A percentile compares a stretch with the other conserved stretches of the same genome.
Evolutionary conservation across 2,329 filamentous ascomycete species (phyloP).

Genomic region (Epichloe typhina): DNA sequence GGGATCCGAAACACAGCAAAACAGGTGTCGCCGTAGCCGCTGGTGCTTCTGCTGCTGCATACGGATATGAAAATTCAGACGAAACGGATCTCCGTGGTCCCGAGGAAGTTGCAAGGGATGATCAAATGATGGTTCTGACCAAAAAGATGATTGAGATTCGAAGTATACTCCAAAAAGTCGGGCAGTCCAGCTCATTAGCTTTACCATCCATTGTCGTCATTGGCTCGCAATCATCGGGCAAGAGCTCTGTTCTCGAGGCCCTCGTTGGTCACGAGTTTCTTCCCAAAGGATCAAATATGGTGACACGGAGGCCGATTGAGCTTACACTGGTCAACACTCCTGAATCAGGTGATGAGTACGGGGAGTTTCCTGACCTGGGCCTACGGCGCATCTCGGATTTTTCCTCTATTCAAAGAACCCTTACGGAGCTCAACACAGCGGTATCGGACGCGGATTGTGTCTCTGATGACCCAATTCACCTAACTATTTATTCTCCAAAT

Average conservation of each 20-base stretch:
- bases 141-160: slow-evolving; percentile 99
- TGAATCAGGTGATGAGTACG: slow-evolving; percentile 74
- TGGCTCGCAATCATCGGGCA: slow-evolving; percentile 93
- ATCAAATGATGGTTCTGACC: slow-evolving; percentile 98
- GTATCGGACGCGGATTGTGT: slow-evolving; percentile 87
- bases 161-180: slow-evolving; percentile 69
- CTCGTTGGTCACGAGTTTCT: slow-evolving; percentile 97
- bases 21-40: slow-evolving; percentile 48
- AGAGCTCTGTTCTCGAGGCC: slow-evolving; percentile 91
- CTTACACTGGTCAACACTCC: slow-evolving; percentile 93
- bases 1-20: slow-evolving; percentile 46
- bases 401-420: slow-evolving; percentile 75
- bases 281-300: slow-evolving; percentile 98
- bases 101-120: slow-evolving; percentile 65
- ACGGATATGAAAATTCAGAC: slow-evolving; percentile 58
- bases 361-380: slow-evolving; percentile 87
- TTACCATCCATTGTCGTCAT: slow-evolving; percentile 98
- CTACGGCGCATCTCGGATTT: slow-evolving; percentile 88
- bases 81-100: slow-evolving; percentile 50
- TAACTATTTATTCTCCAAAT: slow-evolving; percentile 88
- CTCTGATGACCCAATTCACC: slow-evolving; percentile 89
- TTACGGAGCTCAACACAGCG: slow-evolving; percentile 89
- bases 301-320: slow-evolving; percentile 89
- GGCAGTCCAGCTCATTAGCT: slow-evolving; percentile 77
- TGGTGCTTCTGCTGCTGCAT: slow-evolving; percentile 62